A percentile compares a stretch with the other conserved stretches of the same genome.
These are phyloP conservation scores for Neonectria punicea DNA, from an alignment of 2,329 filamentous ascomycete species.

Conservation along the genomic window DNA sequence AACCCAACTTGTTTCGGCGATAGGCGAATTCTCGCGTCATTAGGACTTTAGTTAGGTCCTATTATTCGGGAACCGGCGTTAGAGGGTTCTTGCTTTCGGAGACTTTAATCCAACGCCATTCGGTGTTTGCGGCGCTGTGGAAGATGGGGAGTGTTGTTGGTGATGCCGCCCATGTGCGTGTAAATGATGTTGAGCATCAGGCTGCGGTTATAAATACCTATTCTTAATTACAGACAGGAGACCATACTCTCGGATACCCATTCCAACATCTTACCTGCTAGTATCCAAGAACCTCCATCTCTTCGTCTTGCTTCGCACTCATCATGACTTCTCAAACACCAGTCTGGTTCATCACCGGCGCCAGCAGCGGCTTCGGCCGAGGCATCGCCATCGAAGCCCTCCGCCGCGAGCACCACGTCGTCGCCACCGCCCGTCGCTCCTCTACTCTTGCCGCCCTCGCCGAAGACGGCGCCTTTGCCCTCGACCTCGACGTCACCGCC, in stretches of 20 bases:
- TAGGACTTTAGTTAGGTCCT: background rate
- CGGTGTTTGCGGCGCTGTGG: background rate
- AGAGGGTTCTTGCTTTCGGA: background rate
- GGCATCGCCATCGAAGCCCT: constrained; percentile 55
- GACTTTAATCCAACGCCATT: background rate
- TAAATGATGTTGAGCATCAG: background rate
- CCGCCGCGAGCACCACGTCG: constrained; percentile 55
- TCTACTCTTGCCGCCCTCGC: constrained; percentile 25
- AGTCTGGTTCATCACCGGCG: constrained; percentile 61
- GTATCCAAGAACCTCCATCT: background rate
- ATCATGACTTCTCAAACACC: constrained; percentile 33
- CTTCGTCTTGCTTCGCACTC: background rate
- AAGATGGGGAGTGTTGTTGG: background rate
- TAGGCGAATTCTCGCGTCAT: background rate
- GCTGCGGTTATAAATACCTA: background rate
- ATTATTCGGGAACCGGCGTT: background rate
- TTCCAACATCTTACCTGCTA: background rate
- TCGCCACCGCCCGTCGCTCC: constrained; percentile 55
- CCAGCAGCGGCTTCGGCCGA: constrained; percentile 57
- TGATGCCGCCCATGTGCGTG: background rate
- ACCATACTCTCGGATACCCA: background rate
- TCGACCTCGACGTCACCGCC: constrained; percentile 27
- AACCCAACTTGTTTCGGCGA: background rate
- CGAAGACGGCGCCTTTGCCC: constrained; percentile 14
- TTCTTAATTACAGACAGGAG: background rate